Conservation (phyloP, 2,329 filamentous ascomycete species). For the Hymenoscyphus fructigenus region DNA sequence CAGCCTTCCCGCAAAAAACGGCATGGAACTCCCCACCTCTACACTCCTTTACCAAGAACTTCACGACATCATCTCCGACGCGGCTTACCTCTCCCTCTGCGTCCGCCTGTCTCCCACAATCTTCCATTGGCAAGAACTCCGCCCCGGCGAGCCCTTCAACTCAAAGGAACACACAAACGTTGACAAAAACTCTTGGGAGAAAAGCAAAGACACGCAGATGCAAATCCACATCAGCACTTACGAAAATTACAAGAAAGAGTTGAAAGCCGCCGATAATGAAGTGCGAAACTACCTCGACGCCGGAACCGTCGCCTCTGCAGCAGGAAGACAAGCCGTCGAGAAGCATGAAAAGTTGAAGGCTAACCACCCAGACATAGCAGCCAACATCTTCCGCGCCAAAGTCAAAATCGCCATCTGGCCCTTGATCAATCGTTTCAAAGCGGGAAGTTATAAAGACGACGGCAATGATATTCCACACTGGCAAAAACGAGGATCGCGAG, state of each 20-base stretch:
- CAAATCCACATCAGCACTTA: background rate
- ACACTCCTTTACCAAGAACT: conserved; percentile 28
- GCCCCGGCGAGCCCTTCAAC: conserved; percentile 23
- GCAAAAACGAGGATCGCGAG: background rate
- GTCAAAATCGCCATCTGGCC: conserved; percentile 29
- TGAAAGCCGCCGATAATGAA: background rate
- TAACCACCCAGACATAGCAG: background rate
- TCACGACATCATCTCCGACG: conserved; percentile 30
- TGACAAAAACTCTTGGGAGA: conserved; percentile 11
- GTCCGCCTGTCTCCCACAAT: conserved; percentile 30
- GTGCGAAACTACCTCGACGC: background rate
- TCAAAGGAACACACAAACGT: conserved; percentile 23
- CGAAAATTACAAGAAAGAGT: no score
- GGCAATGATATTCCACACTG: background rate
- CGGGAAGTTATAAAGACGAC: conserved; percentile 21
- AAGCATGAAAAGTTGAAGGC: background rate
- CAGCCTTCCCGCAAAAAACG: conserved; percentile 8
- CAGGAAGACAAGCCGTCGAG: background rate
- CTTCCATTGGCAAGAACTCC: conserved; percentile 23
- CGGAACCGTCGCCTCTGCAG: background rate
- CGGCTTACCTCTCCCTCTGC: conserved; percentile 29
- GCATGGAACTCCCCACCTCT: conserved; percentile 10
- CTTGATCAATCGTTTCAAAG: conserved; percentile 23
- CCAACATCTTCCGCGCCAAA: background rate
- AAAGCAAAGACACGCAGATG: conserved; percentile 18